Evolutionary conservation across 2,329 filamentous ascomycete genomes (phyloP).

Genomic region (Acrocalymma vagum): DNA sequence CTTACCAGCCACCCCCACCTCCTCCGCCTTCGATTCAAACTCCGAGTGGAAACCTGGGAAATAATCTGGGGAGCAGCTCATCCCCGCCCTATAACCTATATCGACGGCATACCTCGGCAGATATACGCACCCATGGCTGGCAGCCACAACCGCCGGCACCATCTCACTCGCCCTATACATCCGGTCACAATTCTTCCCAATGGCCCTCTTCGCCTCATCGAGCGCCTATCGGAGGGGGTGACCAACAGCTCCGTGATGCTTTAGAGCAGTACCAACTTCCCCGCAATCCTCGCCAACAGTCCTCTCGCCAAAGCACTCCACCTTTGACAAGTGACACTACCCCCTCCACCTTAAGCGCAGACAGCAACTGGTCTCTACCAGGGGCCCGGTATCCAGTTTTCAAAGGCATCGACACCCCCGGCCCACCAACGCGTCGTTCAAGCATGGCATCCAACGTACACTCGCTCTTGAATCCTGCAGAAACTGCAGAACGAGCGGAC

Average conservation of each 20-base stretch:
- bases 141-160: slow-evolving; percentile 64
- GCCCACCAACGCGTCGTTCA: slow-evolving; percentile 71
- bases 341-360: slow-evolving; percentile 58
- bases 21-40: slow-evolving; percentile 73
- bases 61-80: slow-evolving; percentile 52
- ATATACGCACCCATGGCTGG: slow-evolving; percentile 77
- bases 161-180: slow-evolving; percentile 71
- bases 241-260: slow-evolving; percentile 78
- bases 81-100: slow-evolving; percentile 73
- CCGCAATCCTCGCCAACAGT: slow-evolving; percentile 59
- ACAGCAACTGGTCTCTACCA: slow-evolving; percentile 65
- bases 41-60: slow-evolving; percentile 59
- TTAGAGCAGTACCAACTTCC: slow-evolving; percentile 73
- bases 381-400: slow-evolving; percentile 59
- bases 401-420: slow-evolving; percentile 60
- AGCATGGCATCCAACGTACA: slow-evolving; percentile 78
- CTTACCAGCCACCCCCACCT: slow-evolving; percentile 64
- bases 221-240: slow-evolving; percentile 54
- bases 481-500: slow-evolving; percentile 71
- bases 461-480: slow-evolving; percentile 72
- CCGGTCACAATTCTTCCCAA: slow-evolving; percentile 67
- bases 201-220: slow-evolving; percentile 74
- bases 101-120: slow-evolving; percentile 91
- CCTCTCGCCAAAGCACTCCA: slow-evolving; percentile 63
- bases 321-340: slow-evolving; percentile 59